phyloP scores from a whole-genome alignment of 805 yeast species.

The Groenewaldozyma tartarivorans region DNA sequence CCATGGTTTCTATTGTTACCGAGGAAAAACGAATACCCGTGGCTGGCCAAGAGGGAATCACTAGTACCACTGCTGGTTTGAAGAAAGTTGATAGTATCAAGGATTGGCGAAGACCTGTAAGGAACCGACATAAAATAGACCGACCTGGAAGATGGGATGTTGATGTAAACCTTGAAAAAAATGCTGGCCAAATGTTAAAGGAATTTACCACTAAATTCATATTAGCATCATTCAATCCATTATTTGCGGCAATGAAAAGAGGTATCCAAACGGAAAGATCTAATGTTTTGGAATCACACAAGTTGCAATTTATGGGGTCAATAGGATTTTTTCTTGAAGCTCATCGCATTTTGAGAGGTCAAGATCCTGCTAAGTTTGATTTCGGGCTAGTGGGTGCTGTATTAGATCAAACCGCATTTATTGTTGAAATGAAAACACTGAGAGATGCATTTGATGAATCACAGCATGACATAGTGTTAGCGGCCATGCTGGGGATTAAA shows the following conservation, averaged over 20 bases:
- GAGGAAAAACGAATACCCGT: conserved; percentile 50
- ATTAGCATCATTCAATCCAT: conserved; percentile 66
- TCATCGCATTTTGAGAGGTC: conserved; percentile 32
- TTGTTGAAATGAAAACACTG: conserved; percentile 40
- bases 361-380: conserved; percentile 20
- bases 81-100: conserved; percentile 58
- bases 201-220: conserved; percentile 48
- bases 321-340: conserved; percentile 70
- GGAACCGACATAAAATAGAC: neutral
- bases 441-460: conserved; percentile 25
- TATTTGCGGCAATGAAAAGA: conserved; percentile 45
- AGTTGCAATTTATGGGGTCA: conserved; percentile 45
- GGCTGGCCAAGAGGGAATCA: conserved; percentile 61
- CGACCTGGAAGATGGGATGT: conserved; percentile 16
- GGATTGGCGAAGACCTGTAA: conserved; percentile 46
- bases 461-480: conserved; percentile 42
- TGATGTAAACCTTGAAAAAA: conserved; percentile 16
- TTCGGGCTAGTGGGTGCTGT: conserved; percentile 31
- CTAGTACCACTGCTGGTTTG: conserved; percentile 43
- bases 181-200: conserved; percentile 27
- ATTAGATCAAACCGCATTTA: conserved; percentile 51
- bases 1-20: conserved; percentile 64
- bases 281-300: conserved; percentile 20
- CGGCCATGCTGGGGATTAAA: conserved; percentile 56
- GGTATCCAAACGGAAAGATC: conserved; percentile 32